Evolutionary conservation across 2,329 filamentous ascomycete genomes (phyloP).

Genomic region (Xylariales sp.): DNA sequence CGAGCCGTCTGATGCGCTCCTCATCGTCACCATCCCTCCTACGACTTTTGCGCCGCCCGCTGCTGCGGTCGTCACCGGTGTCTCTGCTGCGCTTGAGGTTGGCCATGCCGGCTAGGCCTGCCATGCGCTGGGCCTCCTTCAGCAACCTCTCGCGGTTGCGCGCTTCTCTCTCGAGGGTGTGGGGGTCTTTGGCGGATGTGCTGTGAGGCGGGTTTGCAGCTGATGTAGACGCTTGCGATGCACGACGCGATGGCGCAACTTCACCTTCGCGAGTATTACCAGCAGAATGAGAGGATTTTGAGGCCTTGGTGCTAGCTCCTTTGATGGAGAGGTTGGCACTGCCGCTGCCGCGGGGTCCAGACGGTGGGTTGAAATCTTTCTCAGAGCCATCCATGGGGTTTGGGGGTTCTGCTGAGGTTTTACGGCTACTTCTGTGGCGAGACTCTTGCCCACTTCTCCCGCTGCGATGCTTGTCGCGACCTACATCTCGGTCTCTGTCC

Average conservation of each 20-base stretch:
- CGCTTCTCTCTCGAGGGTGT: constrained; percentile 66
- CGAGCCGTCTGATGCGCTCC: constrained; percentile 49
- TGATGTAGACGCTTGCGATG: constrained; percentile 27
- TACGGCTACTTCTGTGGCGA: constrained; percentile 25
- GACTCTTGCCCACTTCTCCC: constrained; percentile 29
- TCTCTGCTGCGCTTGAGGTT: constrained; percentile 45
- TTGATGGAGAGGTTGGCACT: constrained; percentile 21
- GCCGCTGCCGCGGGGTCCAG: constrained; percentile 29
- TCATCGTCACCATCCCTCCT: constrained; percentile 48
- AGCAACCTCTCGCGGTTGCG: constrained; percentile 61
- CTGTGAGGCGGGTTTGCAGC: constrained; percentile 15
- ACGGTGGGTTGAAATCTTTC: constrained; percentile 37
- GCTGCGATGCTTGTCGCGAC: constrained; percentile 29
- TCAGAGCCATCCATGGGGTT: constrained; percentile 27
- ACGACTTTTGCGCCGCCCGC: constrained; percentile 42
- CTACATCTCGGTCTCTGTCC: constrained; percentile 29
- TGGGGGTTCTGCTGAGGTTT: constrained; percentile 24
- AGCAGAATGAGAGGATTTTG: constrained; percentile 15
- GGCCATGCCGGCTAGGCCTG: constrained; percentile 43
- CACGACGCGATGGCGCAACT: constrained; percentile 23
- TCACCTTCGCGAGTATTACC: constrained; percentile 22
- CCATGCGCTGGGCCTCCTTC: constrained; percentile 64
- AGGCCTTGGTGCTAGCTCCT: constrained; percentile 22
- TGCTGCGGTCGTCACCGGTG: constrained; percentile 35
- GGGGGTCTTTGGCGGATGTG: constrained; percentile 45